Conservation (phyloP, 345 rosid species). For the Syzygium jambos region DNA sequence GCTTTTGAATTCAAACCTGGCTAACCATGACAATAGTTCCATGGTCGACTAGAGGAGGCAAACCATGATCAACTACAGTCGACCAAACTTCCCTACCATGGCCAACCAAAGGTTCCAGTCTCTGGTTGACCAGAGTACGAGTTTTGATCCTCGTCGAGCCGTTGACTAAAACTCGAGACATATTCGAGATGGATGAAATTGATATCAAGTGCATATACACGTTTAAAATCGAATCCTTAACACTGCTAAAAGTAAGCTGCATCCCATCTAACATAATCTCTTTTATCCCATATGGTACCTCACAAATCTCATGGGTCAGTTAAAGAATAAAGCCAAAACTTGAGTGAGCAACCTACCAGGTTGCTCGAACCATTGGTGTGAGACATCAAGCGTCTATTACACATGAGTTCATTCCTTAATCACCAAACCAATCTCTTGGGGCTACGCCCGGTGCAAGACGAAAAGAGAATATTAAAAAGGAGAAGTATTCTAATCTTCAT, state of each 20-base stretch:
- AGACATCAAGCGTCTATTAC: not conserved
- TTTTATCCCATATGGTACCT: not conserved
- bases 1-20: not conserved
- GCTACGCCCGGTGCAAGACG: not conserved
- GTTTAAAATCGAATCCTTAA: not conserved
- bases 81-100: not conserved
- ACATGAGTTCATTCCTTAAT: not conserved
- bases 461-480: not conserved
- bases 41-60: not conserved
- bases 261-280: not conserved
- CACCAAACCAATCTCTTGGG: not conserved
- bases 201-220: not conserved
- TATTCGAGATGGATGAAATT: not conserved
- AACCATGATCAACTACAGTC: too few species aligned
- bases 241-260: not conserved
- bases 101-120: fast-evolving
- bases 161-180: not conserved
- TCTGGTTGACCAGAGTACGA: not conserved
- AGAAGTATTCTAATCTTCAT: not conserved
- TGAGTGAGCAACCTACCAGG: not conserved
- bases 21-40: not conserved
- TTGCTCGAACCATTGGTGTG: not conserved
- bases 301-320: not conserved
- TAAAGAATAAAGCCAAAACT: not conserved
- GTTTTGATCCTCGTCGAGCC: not conserved